Conservation (phyloP, 2,329 filamentous ascomycete genomes). For the Colletotrichum zoysiae region DNA sequence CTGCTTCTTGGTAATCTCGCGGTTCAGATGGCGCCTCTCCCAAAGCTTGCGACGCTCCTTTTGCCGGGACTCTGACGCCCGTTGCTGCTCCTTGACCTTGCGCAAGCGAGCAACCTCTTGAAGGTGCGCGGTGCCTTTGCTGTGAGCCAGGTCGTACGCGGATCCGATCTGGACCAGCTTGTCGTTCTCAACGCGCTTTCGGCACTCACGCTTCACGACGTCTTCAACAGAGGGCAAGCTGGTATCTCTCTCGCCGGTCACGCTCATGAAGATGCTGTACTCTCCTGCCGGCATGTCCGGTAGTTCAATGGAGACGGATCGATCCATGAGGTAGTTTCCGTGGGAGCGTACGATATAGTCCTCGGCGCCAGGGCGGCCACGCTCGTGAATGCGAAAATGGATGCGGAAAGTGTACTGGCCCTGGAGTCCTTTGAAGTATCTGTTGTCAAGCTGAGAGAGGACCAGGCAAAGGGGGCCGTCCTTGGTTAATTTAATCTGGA, state of each 20-base stretch:
- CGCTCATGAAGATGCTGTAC: slow-evolving; percentile 69
- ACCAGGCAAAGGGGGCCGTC: slow-evolving; percentile 70
- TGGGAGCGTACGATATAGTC: slow-evolving; percentile 72
- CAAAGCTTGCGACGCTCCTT: slow-evolving; percentile 62
- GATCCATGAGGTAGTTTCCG: slow-evolving; percentile 68
- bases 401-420: slow-evolving; percentile 68
- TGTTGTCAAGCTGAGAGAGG: slow-evolving; percentile 71
- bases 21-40: slow-evolving; percentile 61
- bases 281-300: slow-evolving; percentile 66
- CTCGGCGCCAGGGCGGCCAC: slow-evolving; percentile 63
- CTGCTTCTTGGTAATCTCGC: slow-evolving; percentile 57
- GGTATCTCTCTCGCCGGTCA: slow-evolving; percentile 63
- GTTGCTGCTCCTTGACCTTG: slow-evolving; percentile 62
- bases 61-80: slow-evolving; percentile 61
- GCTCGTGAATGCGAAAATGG: slow-evolving; percentile 65
- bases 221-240: slow-evolving; percentile 63
- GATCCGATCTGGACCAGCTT: slow-evolving; percentile 70
- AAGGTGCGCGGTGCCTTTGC: slow-evolving; percentile 66
- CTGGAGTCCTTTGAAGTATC: slow-evolving; percentile 72
- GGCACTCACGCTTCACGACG: slow-evolving; percentile 66
- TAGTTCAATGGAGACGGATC: slow-evolving; percentile 71
- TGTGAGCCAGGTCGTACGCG: slow-evolving; percentile 71
- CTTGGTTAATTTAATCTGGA: slow-evolving; percentile 67
- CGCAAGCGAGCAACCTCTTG: slow-evolving; percentile 63
- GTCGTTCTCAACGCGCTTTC: slow-evolving; percentile 63